Evolutionary conservation across 495 filamentous ascomycete genomes (phyloP), one percentile per base, ranked within the genome.

Genomic region (Xylaria palmicola): DNA sequence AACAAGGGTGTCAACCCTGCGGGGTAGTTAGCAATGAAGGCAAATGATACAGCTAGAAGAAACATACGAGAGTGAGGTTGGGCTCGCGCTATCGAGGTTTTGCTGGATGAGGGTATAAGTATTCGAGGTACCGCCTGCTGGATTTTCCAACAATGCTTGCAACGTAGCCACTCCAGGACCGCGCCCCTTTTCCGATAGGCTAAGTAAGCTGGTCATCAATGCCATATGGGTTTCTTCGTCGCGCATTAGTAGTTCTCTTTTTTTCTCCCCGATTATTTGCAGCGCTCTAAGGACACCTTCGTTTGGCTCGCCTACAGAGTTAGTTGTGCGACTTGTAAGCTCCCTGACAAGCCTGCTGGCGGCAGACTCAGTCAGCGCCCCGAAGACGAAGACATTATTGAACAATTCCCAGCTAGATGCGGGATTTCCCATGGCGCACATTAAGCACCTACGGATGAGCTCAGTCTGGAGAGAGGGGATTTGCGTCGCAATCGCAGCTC

Each of bases 1-100:
- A 30, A 79, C 67, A 37, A 85, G 59, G 9, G 76, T 81, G n/a
- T 75, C 65, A n/a, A 81, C 68, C 12, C 76, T 78, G 34, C 13
- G 54, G 20, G 24, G 47, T 17, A 7, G 51, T 70, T 58, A 71
- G 64, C 30, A 53, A 10, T 24, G n/a, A n/a, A 48, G 10, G 10
- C 0, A 6, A 6, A n/a, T 26, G 41, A n/a, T 22, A 4, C 12
- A 53, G 8, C 4, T 19, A 13, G 39, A 32, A 53, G 22, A 27
- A 39, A 75, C 71, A 53, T 72, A 79, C 74, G 69, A 65, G 1
- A 83, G 68, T 4, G 80, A 81, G 8, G 63, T 65, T 7, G 71
- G 48, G 1, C 70, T 69, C 4, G 73, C 77, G 10, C 65, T 68
- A 24, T 77, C 70, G 17, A 83, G 65, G 49, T 77, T 78, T 55